Percentiles rank a stretch among this genome's conserved stretches.
These are phyloP conservation scores for Waitea zeae DNA, from an alignment of 1,284 basidiomycete genomes.

Conservation along the genomic window DNA sequence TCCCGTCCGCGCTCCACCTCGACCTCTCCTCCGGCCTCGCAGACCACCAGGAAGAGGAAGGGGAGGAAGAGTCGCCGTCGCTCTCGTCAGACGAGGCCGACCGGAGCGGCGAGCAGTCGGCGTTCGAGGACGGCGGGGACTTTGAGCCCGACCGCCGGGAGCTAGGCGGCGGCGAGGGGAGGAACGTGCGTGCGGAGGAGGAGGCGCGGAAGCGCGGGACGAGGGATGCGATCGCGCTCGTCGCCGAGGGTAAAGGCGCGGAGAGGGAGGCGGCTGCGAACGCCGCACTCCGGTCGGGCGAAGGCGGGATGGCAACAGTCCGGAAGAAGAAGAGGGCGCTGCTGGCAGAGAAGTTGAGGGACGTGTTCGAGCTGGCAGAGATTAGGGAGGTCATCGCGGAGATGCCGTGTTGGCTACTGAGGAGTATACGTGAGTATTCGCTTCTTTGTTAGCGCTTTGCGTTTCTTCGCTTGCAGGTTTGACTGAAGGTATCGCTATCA, in stretches of 20 bases:
- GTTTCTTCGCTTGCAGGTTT: not conserved
- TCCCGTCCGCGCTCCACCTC: not conserved
- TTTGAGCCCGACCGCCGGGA: not conserved
- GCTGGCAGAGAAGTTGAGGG: constrained; percentile 69
- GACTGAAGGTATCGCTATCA: constrained; percentile 16
- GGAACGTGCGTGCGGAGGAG: not conserved
- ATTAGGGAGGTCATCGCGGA: constrained; percentile 76
- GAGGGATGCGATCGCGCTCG: not conserved
- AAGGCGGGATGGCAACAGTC: constrained; percentile 57
- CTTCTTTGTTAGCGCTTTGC: too few relatives aligned
- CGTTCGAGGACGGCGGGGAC: not conserved
- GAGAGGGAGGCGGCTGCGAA: constrained; percentile 2
- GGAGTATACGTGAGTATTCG: constrained; percentile 61
- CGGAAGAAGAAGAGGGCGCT: constrained; percentile 49
- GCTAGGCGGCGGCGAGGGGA: too few relatives aligned
- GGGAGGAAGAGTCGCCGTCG: not conserved
- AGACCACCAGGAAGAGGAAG: not conserved
- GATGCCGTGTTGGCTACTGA: constrained; percentile 80
- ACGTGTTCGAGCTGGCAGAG: constrained; percentile 68
- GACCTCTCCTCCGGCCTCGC: not conserved
- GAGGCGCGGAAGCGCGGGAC: not conserved
- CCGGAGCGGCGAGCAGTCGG: not conserved
- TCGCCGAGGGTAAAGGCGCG: not conserved
- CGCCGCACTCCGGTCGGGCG: constrained; percentile 22
- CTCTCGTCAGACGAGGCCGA: not conserved